Base-by-base conservation (phyloP, 164 flowering plant genomes). In the Tetracentron sinense region DNA sequence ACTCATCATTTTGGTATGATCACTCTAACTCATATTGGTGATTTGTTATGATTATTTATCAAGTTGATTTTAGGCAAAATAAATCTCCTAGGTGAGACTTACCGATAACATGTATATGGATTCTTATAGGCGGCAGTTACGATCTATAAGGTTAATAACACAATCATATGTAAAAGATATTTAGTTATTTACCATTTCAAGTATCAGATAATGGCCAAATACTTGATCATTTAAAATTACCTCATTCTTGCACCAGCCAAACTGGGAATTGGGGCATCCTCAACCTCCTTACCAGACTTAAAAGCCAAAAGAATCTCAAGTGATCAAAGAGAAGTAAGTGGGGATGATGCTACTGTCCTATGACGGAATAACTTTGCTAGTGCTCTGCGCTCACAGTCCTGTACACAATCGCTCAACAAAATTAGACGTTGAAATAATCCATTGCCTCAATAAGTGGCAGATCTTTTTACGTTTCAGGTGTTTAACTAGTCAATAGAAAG, bases 381-480 rank as follows among this genome's bases (percentile, higher is more conserved):
- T 65, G 95, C 77, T 76, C 98, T 81, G 57, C 98, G 90, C 66
- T 94, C 95, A 75, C 98, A 94, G 52, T 94, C 98, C 98, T 94
- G 81, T 56, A 77, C 4, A 54, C 15, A 58, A 58, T 33, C 49
- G 67, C 30, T 46, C 20, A 28, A 54, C 25, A 5, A 48, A 26
- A 4, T 2, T 35, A 67, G 29, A 27, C 42, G 22, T 14, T 44
- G 16, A 35, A 22, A n/a, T 1, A n/a, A 30, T 35, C 54, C 11
- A 64, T 47, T 1, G 21, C 7, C 19, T 21, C 58, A 56, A 38
- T 7, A 5, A 35, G 22, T 5, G 5, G 10, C 38, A 33, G 38
- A 33, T 33, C 6, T 33, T 10, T 33, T 33, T 33, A 33, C 10
- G 4, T 33, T 33, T 33, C 10, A 33, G 4, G 38, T 33, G 38